Evolutionary conservation across 495 filamentous ascomycete species (phyloP).

Genomic region (Aspergillus sclerotioniger): DNA sequence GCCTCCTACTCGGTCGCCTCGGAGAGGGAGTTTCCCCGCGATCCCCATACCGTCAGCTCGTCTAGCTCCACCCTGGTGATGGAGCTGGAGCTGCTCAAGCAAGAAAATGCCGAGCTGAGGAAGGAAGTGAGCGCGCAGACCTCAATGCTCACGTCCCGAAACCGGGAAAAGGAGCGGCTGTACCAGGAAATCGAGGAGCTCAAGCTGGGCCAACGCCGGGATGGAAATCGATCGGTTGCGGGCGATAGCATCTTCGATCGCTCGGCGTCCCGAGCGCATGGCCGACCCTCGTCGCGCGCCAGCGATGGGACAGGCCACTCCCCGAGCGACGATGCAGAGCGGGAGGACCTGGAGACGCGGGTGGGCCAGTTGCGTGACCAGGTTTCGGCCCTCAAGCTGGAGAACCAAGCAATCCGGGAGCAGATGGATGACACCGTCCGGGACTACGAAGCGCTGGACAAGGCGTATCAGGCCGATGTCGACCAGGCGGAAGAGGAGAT

Average conservation of each 20-base stretch:
- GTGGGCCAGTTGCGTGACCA: constrained; percentile 82
- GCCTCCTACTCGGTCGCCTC: constrained; percentile 61
- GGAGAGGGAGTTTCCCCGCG: constrained; percentile 57
- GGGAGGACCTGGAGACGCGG: constrained; percentile 80
- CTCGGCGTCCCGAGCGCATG: constrained; percentile 81
- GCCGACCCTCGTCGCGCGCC: constrained; percentile 65
- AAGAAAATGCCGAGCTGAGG: constrained; percentile 88
- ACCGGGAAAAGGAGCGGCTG: constrained; percentile 88
- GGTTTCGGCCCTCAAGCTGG: constrained; percentile 76
- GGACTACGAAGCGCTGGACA: constrained; percentile 63
- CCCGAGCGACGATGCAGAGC: constrained; percentile 71
- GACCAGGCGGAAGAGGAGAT: constrained; percentile 76
- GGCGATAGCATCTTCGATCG: constrained; percentile 91
- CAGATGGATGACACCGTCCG: constrained; percentile 67
- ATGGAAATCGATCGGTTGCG: constrained; percentile 60
- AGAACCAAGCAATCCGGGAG: constrained; percentile 75
- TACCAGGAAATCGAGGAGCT: constrained; percentile 97
- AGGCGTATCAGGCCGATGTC: constrained; percentile 70
- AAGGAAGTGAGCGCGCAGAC: constrained; percentile 94
- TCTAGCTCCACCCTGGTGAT: constrained; percentile 62
- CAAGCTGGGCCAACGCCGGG: constrained; percentile 78
- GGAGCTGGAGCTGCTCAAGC: constrained; percentile 75
- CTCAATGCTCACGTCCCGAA: constrained; percentile 94
- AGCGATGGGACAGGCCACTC: constrained; percentile 71
- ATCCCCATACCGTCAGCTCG: constrained; percentile 51